Percentiles rank a stretch among this genome's conserved stretches.
Evolutionary conservation across 768 basidiomycete species (phyloP).

Genomic region (Mycena amicta): DNA sequence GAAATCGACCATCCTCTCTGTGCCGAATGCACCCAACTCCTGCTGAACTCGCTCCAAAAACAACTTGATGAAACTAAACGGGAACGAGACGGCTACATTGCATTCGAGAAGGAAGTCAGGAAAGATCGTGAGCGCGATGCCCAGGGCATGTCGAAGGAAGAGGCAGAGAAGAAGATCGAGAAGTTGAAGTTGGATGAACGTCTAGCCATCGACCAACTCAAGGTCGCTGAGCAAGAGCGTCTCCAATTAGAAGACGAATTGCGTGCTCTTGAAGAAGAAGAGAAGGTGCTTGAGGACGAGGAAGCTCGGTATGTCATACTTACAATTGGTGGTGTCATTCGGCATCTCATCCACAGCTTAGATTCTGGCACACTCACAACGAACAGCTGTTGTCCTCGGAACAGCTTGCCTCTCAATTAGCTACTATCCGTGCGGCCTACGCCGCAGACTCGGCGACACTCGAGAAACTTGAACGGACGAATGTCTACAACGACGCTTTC

Average conservation of each 20-base stretch:
- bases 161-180: conserved; percentile 73
- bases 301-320: conserved; percentile 71
- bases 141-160: conserved; percentile 60
- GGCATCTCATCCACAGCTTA: conserved; percentile 29
- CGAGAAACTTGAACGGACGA: conserved; percentile 86
- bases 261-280: conserved; percentile 69
- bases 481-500: conserved; percentile 95
- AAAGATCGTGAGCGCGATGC: conserved; percentile 78
- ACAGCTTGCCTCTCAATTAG: conserved; percentile 68
- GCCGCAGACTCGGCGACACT: conserved; percentile 74
- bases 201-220: conserved; percentile 72
- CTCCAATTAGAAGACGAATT: conserved; percentile 76
- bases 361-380: conserved; percentile 84
- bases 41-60: conserved; percentile 73
- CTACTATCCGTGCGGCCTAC: conserved; percentile 76
- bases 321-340: background rate
- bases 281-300: conserved; percentile 76
- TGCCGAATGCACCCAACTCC: conserved; percentile 86
- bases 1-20: conserved; percentile 94
- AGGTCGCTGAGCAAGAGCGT: conserved; percentile 74
- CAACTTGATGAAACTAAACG: conserved; percentile 89
- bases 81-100: conserved; percentile 90
- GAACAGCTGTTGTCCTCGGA: conserved; percentile 66
- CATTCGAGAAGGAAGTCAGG: conserved; percentile 86
- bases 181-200: conserved; percentile 70